phyloP scores from a whole-genome alignment of 768 basidiomycete genomes.

The Mycena crocata region DNA sequence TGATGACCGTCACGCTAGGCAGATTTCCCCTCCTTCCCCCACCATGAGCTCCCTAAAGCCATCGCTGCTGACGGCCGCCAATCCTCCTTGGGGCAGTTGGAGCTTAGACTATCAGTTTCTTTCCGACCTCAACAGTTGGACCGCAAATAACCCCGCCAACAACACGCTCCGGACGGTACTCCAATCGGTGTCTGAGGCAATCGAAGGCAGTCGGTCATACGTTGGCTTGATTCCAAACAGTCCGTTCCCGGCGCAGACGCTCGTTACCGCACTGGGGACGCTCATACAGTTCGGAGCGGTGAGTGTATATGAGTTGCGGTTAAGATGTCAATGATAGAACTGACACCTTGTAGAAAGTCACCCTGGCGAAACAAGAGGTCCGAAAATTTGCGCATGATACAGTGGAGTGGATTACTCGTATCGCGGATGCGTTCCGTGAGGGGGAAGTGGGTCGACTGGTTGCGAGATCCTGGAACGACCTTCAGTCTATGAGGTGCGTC shows the following conservation, averaged over 20 bases:
- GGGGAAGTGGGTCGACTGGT: background rate
- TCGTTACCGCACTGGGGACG: background rate
- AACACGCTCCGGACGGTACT: background rate
- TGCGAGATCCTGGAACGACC: background rate
- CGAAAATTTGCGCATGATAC: background rate
- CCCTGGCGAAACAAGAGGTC: conserved; percentile 1
- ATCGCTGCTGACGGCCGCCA: background rate
- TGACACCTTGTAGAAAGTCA: background rate
- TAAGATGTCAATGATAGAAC: background rate
- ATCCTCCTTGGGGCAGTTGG: background rate
- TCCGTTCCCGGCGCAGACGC: background rate
- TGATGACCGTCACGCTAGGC: background rate
- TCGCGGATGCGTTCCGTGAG: background rate
- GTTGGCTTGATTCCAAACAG: background rate
- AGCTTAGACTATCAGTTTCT: background rate
- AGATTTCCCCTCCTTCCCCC: background rate
- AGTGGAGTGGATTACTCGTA: background rate
- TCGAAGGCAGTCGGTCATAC: background rate
- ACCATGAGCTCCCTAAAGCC: background rate
- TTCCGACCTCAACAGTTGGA: background rate
- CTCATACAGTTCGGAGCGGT: background rate
- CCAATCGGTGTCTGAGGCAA: background rate
- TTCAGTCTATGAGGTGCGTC: background rate
- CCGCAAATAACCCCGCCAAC: background rate
- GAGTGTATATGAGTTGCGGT: background rate